These are phyloP conservation scores for Arachis stenosperma DNA, from an alignment of 306 rosid species.

Conservation along the genomic window DNA sequence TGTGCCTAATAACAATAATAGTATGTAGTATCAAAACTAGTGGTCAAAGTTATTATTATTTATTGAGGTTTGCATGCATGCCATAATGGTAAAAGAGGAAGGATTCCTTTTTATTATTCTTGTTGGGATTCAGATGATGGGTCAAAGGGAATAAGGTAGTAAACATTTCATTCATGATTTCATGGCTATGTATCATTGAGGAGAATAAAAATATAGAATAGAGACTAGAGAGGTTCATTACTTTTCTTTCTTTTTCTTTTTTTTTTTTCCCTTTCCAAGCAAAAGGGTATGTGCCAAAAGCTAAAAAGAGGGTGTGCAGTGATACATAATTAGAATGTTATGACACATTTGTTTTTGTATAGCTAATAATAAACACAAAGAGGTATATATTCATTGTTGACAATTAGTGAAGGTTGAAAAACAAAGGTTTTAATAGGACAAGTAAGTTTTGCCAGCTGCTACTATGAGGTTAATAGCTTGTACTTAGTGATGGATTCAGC, in stretches of 20 bases:
- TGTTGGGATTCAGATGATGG: constrained; percentile 35
- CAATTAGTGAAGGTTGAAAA: constrained; percentile 2
- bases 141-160: constrained; percentile 46
- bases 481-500: constrained; percentile 46
- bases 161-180: constrained; percentile 17
- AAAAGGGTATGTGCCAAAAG: constrained; percentile 32
- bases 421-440: constrained; percentile 15
- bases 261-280: constrained; percentile 32
- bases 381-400: constrained; percentile 5
- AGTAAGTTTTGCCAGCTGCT: constrained; percentile 42
- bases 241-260: constrained; percentile 12
- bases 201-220: constrained; percentile 17
- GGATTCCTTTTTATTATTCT: constrained; percentile 32
- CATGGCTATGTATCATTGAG: constrained; percentile 43
- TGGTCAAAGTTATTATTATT: constrained; percentile 34
- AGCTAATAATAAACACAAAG: constrained; percentile 6
- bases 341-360: constrained; percentile 19
- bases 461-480: constrained; percentile 15
- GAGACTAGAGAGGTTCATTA: constrained; percentile 4
- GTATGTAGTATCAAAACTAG: constrained; percentile 27
- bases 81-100: constrained; percentile 30
- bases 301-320: constrained; percentile 1
- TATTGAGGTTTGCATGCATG: neutral
- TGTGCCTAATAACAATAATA: constrained; percentile 9
- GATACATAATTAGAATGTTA: constrained; percentile 28